Base-by-base conservation (phyloP, 208 protist genomes). In the Leishmania braziliensis region DNA sequence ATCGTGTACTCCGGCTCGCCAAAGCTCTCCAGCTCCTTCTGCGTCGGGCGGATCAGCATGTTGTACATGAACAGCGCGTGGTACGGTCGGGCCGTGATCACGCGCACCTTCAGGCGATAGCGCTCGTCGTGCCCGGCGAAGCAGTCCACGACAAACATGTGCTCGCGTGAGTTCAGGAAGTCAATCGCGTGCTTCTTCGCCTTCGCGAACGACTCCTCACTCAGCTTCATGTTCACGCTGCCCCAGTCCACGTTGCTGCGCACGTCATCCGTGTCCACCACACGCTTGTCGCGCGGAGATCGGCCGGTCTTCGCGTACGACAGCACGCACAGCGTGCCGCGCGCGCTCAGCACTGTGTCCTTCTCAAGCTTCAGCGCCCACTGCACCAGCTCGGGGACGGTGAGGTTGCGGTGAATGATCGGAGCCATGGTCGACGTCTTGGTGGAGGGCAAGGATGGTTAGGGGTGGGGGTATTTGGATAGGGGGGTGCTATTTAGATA, bases 21-120 rank as follows among this genome's bases (percentile, higher is more conserved):
- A 86, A 98, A 99, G 72, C 85, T 89, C 68, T 73, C 77, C 16
- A 99, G 90, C 84, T 99, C 96, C 78, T 99, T 88, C 50, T 80
- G 72, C 8, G 94, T 98, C 53, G 98, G 97, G 50, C 93, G 89
- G 86, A 99, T 99, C 56, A 99, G 88, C 98, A 99, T 99, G 91
- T 99, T 97, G 77, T 88, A 85, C 93, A 99, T 99, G 87, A 99
- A 99, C n/a, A 99, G 91, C 23, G 98, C 98, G 85, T 99, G 98
- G 86, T 99, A 99, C 20, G 98, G 97, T 6, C 95, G 86, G 20
- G 91, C 92, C 80, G 91, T 97, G 85, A 98, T 89, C 74, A 99
- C 91, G 78, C 98, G 95, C 78, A 98, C 95, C 87, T 99, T 99
- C 66, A 99, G 89, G 60, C 95, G 87, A 84, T 99, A 97, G 39